A percentile compares a stretch with the other conserved stretches of the same genome.
Conservation (phyloP, 2,329 filamentous ascomycete genomes). For the Dothistroma pini region DNA sequence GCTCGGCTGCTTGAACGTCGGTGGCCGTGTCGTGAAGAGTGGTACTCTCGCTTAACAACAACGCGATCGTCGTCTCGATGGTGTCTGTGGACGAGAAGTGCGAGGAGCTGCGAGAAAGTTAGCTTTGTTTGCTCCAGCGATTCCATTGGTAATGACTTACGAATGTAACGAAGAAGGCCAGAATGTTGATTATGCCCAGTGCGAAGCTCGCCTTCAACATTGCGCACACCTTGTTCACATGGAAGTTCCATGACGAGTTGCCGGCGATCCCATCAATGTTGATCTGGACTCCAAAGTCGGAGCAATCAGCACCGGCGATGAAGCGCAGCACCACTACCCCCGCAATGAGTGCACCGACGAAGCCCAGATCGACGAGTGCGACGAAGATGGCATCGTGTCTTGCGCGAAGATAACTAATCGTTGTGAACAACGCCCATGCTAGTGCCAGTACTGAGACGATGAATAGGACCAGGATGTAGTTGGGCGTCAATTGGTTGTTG, state of each 20-base stretch:
- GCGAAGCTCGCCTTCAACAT: constrained; percentile 92
- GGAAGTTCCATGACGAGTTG: constrained; percentile 43
- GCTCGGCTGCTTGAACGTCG: constrained; percentile 34
- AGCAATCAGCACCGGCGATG: constrained; percentile 64
- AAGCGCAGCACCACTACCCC: constrained; percentile 56
- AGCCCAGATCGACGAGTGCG: constrained; percentile 58
- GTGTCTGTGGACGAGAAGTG: constrained; percentile 54
- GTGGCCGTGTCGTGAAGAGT: constrained; percentile 44
- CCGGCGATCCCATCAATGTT: constrained; percentile 31
- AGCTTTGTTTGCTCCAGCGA: background rate
- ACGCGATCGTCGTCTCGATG: constrained; percentile 48
- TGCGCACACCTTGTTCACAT: constrained; percentile 71
- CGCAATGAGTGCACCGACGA: constrained; percentile 62
- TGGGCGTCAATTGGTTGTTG: constrained; percentile 56
- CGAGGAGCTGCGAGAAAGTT: constrained; percentile 49
- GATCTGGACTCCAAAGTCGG: constrained; percentile 46
- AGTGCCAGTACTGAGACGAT: constrained; percentile 60
- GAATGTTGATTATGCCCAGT: constrained; percentile 80
- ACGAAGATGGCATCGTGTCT: constrained; percentile 58
- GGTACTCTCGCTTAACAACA: constrained; percentile 51
- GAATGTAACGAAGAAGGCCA: constrained; percentile 76
- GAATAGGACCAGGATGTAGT: constrained; percentile 61
- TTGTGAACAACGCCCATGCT: constrained; percentile 59
- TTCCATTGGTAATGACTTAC: constrained; percentile 41
- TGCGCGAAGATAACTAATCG: constrained; percentile 57